Evolutionary conservation across 2,329 filamentous ascomycete species (phyloP).

Genomic region (Phyllosticta citribraziliensis): DNA sequence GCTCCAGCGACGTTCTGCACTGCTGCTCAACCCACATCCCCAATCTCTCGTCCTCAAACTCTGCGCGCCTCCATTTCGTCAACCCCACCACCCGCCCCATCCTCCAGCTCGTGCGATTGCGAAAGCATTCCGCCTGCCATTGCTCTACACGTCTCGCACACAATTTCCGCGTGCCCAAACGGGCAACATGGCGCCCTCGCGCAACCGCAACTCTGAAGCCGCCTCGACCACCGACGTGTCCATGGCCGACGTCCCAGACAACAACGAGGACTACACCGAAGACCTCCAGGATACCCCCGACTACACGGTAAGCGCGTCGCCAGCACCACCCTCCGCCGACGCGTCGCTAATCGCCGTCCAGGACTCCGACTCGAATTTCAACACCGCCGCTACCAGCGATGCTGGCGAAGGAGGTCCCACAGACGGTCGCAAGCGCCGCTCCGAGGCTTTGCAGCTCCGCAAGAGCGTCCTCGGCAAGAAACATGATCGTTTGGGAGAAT

Average conservation of each 20-base stretch:
- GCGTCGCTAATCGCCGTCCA: constrained; percentile 22
- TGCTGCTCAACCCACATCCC: neutral
- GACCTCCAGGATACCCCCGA: constrained; percentile 51
- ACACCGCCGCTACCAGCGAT: constrained; percentile 72
- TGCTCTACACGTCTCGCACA: neutral
- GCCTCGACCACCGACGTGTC: constrained; percentile 29
- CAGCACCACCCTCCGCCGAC: neutral
- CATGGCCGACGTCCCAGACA: constrained; percentile 30
- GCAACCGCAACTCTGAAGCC: constrained; percentile 22
- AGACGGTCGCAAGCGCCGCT: constrained; percentile 77
- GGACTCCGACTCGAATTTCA: constrained; percentile 58
- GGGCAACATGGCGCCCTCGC: constrained; percentile 29
- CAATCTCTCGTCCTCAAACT: constrained; percentile 8
- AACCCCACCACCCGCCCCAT: constrained; percentile 7
- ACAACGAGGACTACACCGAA: constrained; percentile 22
- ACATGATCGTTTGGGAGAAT: constrained; percentile 82
- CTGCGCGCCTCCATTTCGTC: constrained; percentile 8
- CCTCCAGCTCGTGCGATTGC: neutral
- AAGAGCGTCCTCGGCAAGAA: constrained; percentile 93
- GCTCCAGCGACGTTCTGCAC: neutral
- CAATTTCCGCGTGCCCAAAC: constrained; percentile 10
- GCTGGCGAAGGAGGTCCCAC: constrained; percentile 56
- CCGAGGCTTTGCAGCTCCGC: constrained; percentile 79
- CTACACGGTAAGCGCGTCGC: constrained; percentile 41
- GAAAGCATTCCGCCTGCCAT: constrained; percentile 3